A percentile compares a stretch with the other conserved stretches of the same genome.
These are phyloP conservation scores for Fusarium algeriense DNA, from an alignment of 2,329 filamentous ascomycete genomes.

Conservation along the genomic window DNA sequence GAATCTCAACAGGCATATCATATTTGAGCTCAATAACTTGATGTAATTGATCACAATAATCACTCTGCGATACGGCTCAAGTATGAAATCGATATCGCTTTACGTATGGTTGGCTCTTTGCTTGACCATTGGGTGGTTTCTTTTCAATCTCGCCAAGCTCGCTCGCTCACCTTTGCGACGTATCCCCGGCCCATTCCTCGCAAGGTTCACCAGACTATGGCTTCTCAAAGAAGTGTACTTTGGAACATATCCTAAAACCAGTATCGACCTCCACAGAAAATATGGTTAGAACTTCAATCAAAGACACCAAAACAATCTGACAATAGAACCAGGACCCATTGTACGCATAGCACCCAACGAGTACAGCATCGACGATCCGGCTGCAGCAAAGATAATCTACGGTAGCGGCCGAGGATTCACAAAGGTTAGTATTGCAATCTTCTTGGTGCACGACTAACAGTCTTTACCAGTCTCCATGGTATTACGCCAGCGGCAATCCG, in stretches of 20 bases:
- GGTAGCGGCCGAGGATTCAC: not conserved
- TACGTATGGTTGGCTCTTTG: not conserved
- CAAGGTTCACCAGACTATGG: not conserved
- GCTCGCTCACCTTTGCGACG: not conserved
- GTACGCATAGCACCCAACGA: not conserved
- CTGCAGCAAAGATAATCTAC: not conserved
- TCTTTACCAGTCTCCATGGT: not conserved
- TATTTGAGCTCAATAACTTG: rapidly evolving
- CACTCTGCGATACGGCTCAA: rapidly evolving
- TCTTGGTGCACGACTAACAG: rapidly evolving
- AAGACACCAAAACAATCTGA: rapidly evolving
- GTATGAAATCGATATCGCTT: not conserved
- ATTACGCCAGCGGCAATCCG: not conserved
- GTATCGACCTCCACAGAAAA: not conserved
- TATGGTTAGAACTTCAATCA: rapidly evolving
- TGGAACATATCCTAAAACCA: not conserved
- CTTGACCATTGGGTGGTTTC: not conserved
- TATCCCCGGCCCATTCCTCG: not conserved
- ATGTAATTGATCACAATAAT: not conserved
- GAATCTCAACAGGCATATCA: not conserved
- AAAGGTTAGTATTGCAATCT: not conserved
- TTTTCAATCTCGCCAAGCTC: not conserved
- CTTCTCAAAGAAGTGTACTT: not conserved
- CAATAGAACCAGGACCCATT: not conserved
- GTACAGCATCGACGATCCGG: not conserved